Evolutionary conservation across 2,329 filamentous ascomycete genomes (phyloP).

Genomic region (Aspergillus quadricinctus): DNA sequence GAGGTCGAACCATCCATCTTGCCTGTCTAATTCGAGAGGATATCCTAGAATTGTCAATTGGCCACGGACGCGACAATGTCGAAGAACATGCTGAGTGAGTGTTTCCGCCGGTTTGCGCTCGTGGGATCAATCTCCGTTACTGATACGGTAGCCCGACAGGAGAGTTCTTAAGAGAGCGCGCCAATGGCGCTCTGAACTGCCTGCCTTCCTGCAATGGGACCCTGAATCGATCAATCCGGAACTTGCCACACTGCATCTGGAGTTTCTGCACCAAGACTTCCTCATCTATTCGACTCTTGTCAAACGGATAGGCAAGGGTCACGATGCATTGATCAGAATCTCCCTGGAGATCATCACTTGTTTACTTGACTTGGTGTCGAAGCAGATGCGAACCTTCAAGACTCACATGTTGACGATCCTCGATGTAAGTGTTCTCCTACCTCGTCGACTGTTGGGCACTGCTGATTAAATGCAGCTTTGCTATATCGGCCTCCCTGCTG

Average conservation of each 20-base stretch:
- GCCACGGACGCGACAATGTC: background rate
- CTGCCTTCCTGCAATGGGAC: conserved; percentile 6
- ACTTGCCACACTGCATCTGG: conserved; percentile 8
- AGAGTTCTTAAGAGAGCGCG: background rate
- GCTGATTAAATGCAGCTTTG: conserved; percentile 8
- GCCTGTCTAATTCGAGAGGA: conserved; percentile 17
- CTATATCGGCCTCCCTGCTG: conserved; percentile 22
- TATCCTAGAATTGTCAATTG: conserved; percentile 16
- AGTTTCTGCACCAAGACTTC: conserved; percentile 18
- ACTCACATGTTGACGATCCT: background rate
- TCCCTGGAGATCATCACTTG: conserved; percentile 4
- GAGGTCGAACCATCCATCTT: conserved; percentile 7
- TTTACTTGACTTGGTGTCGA: conserved; percentile 1
- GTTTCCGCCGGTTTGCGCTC: background rate
- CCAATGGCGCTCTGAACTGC: conserved; percentile 1
- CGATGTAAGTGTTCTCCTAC: conserved; percentile 3
- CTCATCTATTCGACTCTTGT: conserved; percentile 16
- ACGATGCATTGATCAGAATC: background rate
- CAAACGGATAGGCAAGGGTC: conserved; percentile 7
- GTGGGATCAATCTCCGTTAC: no score
- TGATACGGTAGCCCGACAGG: background rate
- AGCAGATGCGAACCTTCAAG: conserved; percentile 1
- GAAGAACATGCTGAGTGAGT: conserved; percentile 5
- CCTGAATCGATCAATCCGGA: background rate
- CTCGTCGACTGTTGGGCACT: background rate